Evolutionary conservation across 1,139 yeast genomes (phyloP), one percentile per base, ranked within the genome.

Genomic region (Kazachstania sp.): DNA sequence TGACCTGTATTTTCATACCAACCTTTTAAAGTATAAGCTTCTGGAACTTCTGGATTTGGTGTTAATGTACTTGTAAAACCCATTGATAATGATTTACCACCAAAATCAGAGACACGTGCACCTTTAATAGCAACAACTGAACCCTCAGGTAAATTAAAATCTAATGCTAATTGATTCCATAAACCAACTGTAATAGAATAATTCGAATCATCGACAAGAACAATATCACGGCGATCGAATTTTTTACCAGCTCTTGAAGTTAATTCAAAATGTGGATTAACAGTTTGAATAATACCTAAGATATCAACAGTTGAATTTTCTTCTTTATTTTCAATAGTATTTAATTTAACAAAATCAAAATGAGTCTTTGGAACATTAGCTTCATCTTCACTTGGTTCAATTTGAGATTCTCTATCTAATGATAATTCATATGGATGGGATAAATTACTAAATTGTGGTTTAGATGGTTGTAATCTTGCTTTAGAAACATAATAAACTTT

Each of bases 211-310:
- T 94, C 99, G 26, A 88, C 97, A 54, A 94, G 71, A 4, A 78
- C 73, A 41, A 94, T 73, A 60, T 90, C 95, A 66, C 98, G 84
- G 70, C 95, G 86, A 61, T 87, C 92, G 63, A 83, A 90, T 2
- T 92, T 86, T 61, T 86, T 85, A 45, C 96, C 96, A 8, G 94
- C 80, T 66, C 84, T 87, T n/a, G 98, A 86, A n/a, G 87, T 81
- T 60, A 92, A 79, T 66, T 86, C 88, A 57, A 77, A 79, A 39
- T 78, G 75, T 32, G 86, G 92, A 50, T 78, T 79, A 38, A 90
- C 86, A 18, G 79, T 80, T 65, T 84, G 83, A 54, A 90, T 71
- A 20, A 88, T 84, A 49, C 97, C 98, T 53, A 92, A 75, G 16
- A 87, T 94, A 64, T 94, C 98, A 48, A 88, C 75, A 32, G 82